Conservation (phyloP, 768 basidiomycete genomes). For the Kwoniella europaea region DNA sequence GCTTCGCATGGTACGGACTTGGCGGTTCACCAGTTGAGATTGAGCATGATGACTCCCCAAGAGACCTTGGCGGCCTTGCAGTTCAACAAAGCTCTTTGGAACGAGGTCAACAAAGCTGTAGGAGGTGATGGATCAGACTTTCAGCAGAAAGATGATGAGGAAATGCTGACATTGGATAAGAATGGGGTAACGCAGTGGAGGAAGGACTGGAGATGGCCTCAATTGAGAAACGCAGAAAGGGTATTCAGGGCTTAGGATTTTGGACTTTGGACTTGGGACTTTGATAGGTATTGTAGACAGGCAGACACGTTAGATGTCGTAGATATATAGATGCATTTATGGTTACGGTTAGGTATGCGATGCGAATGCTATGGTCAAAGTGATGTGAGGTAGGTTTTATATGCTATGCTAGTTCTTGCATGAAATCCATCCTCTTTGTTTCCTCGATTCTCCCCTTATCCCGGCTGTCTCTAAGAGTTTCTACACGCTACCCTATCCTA, state of each 20-base stretch:
- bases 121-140: conserved; percentile 41
- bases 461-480: no score
- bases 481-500: no score
- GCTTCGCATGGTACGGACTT: conserved; percentile 75
- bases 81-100: conserved; percentile 66
- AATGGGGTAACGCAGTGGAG: conserved; percentile 67
- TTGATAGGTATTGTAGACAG: no score
- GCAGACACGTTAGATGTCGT: no score
- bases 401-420: no score
- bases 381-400: no score
- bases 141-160: conserved; percentile 56
- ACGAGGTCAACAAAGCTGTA: conserved; percentile 60
- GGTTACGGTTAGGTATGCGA: no score
- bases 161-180: conserved; percentile 64
- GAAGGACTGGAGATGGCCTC: conserved; percentile 64
- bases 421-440: no score
- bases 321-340: no score
- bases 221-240: conserved; percentile 26
- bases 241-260: conserved; percentile 22
- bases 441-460: no score
- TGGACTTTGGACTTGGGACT: no score
- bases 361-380: no score
- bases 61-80: conserved; percentile 64
- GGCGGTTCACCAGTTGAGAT: conserved; percentile 67
- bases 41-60: conserved; percentile 62